Evolutionary conservation across 495 filamentous ascomycete genomes (phyloP).

Genomic region (Penicillium argentinense): DNA sequence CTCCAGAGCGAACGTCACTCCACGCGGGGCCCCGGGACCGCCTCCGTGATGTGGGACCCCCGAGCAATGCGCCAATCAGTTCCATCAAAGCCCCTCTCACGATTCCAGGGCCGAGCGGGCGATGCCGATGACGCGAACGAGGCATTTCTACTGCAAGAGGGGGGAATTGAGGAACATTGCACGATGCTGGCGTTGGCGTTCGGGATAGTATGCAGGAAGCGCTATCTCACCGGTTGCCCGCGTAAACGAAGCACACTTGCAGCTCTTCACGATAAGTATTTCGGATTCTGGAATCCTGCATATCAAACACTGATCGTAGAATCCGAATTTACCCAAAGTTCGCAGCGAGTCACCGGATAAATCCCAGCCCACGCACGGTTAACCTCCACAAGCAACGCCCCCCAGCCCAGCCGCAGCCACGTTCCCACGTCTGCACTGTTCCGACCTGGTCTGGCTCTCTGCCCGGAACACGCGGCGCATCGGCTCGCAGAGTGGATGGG

Average conservation of each 20-base stretch:
- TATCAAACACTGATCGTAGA: not conserved
- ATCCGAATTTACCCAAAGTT: slow-evolving; percentile 1
- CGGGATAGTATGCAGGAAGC: too few relatives aligned
- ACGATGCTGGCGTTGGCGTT: not conserved
- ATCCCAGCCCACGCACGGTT: not conserved
- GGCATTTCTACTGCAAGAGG: not conserved
- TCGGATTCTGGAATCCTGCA: not conserved
- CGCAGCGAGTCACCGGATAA: not conserved
- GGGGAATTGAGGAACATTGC: not conserved
- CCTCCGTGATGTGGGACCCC: not conserved
- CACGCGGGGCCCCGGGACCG: not conserved
- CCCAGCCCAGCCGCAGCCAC: not conserved
- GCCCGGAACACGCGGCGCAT: slow-evolving; percentile 1
- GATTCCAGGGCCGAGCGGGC: not conserved
- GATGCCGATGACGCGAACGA: not conserved
- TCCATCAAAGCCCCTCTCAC: not conserved
- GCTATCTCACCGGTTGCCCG: too few relatives aligned
- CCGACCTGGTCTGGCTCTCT: not conserved
- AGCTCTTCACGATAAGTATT: too few relatives aligned
- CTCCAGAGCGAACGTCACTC: too few relatives aligned
- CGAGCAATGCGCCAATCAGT: not conserved
- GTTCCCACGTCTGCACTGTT: not conserved
- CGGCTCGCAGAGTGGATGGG: not conserved
- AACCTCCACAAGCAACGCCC: not conserved
- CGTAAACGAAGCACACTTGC: too few relatives aligned